Evolutionary conservation across 306 rosid species (phyloP).

Genomic region (Crotalaria pallida): DNA sequence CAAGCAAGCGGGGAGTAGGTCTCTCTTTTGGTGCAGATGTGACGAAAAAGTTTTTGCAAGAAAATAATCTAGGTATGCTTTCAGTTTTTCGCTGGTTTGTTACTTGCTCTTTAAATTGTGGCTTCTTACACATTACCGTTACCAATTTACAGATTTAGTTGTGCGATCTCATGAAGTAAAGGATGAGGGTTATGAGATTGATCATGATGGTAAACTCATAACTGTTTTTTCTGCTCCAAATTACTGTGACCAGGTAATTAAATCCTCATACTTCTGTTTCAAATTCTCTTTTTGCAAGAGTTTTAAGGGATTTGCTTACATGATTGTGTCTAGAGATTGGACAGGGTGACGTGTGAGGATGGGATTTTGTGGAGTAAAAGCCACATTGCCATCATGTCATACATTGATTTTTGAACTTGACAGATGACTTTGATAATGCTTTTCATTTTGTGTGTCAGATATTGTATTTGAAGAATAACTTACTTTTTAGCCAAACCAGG

Average conservation of each 20-base stretch:
- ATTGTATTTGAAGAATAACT: background rate
- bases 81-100: background rate
- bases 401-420: background rate
- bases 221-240: slow-evolving; percentile 99
- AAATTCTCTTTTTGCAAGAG: background rate
- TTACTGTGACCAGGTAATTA: slow-evolving; percentile 95
- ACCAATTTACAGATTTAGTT: slow-evolving; percentile 62
- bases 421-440: background rate
- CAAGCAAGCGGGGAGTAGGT: slow-evolving; percentile 98
- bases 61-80: slow-evolving; percentile 75
- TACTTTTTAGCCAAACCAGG: background rate
- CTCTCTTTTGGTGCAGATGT: slow-evolving; percentile 92
- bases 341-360: background rate
- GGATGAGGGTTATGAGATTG: slow-evolving; percentile 97
- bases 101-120: slow-evolving; percentile 1
- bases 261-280: background rate
- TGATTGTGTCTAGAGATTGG: background rate
- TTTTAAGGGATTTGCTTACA: background rate
- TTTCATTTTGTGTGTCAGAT: background rate
- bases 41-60: slow-evolving; percentile 81
- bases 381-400: background rate
- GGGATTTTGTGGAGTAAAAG: background rate
- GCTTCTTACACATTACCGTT: slow-evolving; percentile 3
- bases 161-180: slow-evolving; percentile 99
- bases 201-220: slow-evolving; percentile 94